Evolutionary conservation across 1,284 basidiomycete species (phyloP).

Genomic region (Hymenochaete sp.): DNA sequence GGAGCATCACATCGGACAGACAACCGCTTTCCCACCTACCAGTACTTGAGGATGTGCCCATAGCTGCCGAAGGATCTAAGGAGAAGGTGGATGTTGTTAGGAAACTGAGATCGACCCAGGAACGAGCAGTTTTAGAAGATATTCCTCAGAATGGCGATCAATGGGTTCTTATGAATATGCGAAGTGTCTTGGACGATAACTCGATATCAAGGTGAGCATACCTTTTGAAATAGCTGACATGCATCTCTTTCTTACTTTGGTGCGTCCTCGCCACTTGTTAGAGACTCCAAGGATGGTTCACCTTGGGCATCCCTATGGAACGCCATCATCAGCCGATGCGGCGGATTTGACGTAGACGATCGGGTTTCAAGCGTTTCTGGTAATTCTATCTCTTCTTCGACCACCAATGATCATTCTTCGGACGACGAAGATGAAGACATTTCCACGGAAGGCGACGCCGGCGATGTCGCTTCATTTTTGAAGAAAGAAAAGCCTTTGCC

Average conservation of each 20-base stretch:
- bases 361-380: too few relatives aligned
- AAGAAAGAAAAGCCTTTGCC: conserved; percentile 30
- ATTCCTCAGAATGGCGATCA: conserved; percentile 69
- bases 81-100: background rate
- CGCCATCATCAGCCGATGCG: conserved; percentile 57
- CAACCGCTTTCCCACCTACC: conserved; percentile 68
- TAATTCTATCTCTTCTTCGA: too few relatives aligned
- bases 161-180: conserved; percentile 70
- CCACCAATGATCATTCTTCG: too few relatives aligned
- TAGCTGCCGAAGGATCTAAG: background rate
- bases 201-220: conserved; percentile 40
- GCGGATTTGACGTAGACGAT: conserved; percentile 33
- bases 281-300: conserved; percentile 44
- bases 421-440: too few relatives aligned
- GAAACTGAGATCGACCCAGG: conserved; percentile 41
- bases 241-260: background rate
- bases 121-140: conserved; percentile 48
- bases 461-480: background rate
- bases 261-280: conserved; percentile 1
- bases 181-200: conserved; percentile 49
- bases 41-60: background rate
- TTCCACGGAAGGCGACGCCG: background rate
- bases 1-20: conserved; percentile 34
- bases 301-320: conserved; percentile 75
- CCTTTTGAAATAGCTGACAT: background rate